These are phyloP conservation scores for Colletotrichum graminicola DNA, from an alignment of 2,329 filamentous ascomycete genomes.

Conservation along the genomic window DNA sequence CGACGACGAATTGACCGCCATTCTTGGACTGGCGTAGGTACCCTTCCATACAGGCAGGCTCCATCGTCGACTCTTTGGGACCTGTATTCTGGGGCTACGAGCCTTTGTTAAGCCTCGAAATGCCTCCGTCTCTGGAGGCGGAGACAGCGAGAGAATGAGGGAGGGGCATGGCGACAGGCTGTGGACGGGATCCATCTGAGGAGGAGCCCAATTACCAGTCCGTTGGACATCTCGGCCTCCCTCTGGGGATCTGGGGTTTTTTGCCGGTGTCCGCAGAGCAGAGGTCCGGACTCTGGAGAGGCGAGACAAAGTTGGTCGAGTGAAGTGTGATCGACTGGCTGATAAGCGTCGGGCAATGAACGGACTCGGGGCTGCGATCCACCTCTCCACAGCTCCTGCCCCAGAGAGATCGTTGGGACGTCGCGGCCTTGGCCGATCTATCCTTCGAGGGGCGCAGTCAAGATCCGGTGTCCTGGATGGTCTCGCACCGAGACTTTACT, in stretches of 20 bases:
- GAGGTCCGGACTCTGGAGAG: conserved; percentile 13
- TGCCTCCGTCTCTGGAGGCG: conserved; percentile 9
- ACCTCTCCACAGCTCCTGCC: conserved; percentile 27
- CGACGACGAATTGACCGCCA: conserved; percentile 31
- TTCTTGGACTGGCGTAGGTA: conserved; percentile 25
- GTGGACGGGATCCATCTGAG: conserved; percentile 2
- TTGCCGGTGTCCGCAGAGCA: conserved; percentile 11
- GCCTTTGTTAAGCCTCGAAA: conserved; percentile 20
- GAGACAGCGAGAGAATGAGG: neutral
- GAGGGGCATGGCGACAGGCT: neutral
- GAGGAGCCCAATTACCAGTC: conserved; percentile 13
- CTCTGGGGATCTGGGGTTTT: conserved; percentile 1
- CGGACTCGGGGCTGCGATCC: conserved; percentile 6
- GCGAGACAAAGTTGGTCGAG: conserved; percentile 6
- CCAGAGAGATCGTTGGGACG: conserved; percentile 24
- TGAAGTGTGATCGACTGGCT: neutral
- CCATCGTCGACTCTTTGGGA: conserved; percentile 13
- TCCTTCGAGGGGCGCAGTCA: neutral
- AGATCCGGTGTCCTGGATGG: conserved; percentile 17
- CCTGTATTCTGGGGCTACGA: conserved; percentile 2
- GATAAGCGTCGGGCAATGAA: neutral
- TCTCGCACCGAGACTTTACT: conserved; percentile 13
- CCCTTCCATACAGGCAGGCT: neutral
- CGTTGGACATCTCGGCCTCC: conserved; percentile 2
- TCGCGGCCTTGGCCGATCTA: conserved; percentile 35